Evolutionary conservation across 1,139 yeast species (phyloP).

Genomic region (Sugiyamaella paludigena): DNA sequence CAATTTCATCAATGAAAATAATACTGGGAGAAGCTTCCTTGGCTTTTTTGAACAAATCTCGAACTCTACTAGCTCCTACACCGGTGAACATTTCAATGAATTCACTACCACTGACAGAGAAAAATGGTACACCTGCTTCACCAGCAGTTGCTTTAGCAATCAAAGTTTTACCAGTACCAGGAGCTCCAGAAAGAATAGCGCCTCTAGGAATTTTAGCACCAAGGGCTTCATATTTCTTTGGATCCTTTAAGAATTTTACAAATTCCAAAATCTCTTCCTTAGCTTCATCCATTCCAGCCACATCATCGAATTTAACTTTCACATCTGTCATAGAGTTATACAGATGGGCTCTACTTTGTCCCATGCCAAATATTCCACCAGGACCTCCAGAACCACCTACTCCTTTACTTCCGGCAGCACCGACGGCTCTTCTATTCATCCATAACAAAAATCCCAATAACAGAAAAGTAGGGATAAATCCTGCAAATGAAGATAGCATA

Average conservation of each 20-base stretch:
- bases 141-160: conserved; percentile 99
- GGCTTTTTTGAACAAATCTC: conserved; percentile 90
- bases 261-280: conserved; percentile 97
- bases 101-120: conserved; percentile 95
- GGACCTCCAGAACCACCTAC: conserved; percentile 54
- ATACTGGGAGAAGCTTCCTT: conserved; percentile 91
- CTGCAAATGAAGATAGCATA: conserved; percentile 58
- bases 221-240: conserved; percentile 79
- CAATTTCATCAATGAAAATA: conserved; percentile 94
- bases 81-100: conserved; percentile 99
- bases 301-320: conserved; percentile 85
- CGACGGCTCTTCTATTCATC: conserved; percentile 45
- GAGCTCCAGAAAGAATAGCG: conserved; percentile 97
- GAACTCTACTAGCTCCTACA: conserved; percentile 96
- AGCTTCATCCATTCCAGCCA: conserved; percentile 98
- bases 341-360: conserved; percentile 84
- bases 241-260: conserved; percentile 87
- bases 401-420: conserved; percentile 33
- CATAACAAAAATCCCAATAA: conserved; percentile 57
- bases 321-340: conserved; percentile 92
- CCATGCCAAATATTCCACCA: conserved; percentile 55
- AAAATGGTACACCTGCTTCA: conserved; percentile 96
- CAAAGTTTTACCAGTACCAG: conserved; percentile 98
- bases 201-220: conserved; percentile 99
- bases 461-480: conserved; percentile 79